Base-by-base conservation (phyloP, 2,329 filamentous ascomycete genomes). In the Teratosphaeria destructans region DNA sequence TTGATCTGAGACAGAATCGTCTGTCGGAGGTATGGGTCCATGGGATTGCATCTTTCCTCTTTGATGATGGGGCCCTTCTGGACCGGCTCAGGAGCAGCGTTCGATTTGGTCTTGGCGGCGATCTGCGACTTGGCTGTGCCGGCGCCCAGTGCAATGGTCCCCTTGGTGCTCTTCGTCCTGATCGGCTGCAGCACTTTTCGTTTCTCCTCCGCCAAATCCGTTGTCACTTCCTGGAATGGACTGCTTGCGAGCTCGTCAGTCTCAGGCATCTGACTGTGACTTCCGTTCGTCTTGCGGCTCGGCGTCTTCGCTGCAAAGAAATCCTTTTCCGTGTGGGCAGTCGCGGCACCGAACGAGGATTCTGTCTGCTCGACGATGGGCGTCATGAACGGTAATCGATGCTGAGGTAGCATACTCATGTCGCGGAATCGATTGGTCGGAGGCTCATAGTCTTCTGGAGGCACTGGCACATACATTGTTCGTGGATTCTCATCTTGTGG, bases 331-430 rank as follows among this genome's bases (percentile, higher is more conserved):
- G 79, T 71, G 64, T 79, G 75, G 57, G 83, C 80, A 32, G 82
- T 85, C 4, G 83, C 82, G 52, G 87, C 75, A 39, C 87, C 87
- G 5, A 97, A 76, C 0, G 92, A 96, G 11, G 86, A 88, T 74
- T 99, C 94, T 0, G 94, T 99, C 67, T 90, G 86, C 74, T 99
- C 94, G 1, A 94, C 93, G 65, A 99, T 99, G 1, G 94, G 94
- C 0, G 94, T 99, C 94, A 99, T 97, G 73, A 97, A 99, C 3
- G 93, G 94, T 10, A 97, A 79, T 58, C 92, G 87, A 74, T 92
- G 96, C 69, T 96, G 95, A 61, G 91, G 90, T 73, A 87, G 81
- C 72, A 91, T 82, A 39, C 78, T 82, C 70, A 90, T 84, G 73
- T 96, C 89, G 70, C 91, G 86, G 79, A 88, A 96, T 60, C 89